A percentile compares a stretch with the other conserved stretches of the same genome.
phyloP scores from a whole-genome alignment of 2,329 filamentous ascomycete species.

The Nigrospora sphaerica region DNA sequence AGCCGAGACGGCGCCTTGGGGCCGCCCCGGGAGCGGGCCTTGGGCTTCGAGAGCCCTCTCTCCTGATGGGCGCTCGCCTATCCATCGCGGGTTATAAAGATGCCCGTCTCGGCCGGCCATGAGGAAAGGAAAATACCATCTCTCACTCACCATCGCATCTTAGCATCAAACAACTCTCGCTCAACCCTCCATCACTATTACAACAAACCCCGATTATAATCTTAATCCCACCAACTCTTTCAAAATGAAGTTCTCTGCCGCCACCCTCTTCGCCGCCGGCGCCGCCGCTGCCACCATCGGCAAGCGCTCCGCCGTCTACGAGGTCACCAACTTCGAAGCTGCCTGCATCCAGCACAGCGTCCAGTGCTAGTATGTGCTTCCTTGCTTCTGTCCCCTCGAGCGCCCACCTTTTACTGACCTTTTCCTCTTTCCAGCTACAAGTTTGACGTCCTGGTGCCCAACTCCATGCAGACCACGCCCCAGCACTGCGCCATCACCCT shows the following conservation, averaged over 20 bases:
- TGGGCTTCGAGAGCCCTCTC: no score
- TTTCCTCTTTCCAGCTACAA: neutral
- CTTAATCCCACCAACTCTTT: neutral
- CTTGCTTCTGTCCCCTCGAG: neutral
- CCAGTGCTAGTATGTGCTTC: neutral
- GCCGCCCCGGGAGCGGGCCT: no score
- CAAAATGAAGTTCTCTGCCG: conserved; percentile 2
- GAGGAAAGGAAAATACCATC: neutral
- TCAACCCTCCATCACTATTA: neutral
- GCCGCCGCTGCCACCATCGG: neutral
- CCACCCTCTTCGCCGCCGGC: neutral
- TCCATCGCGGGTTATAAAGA: neutral
- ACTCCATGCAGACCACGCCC: neutral
- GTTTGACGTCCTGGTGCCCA: neutral
- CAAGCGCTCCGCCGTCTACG: neutral
- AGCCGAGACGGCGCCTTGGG: no score
- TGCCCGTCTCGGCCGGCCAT: neutral
- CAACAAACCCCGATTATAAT: no score
- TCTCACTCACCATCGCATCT: neutral
- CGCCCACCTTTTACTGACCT: neutral
- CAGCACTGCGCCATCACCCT: neutral
- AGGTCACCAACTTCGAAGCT: conserved; percentile 1
- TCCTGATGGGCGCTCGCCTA: no score
- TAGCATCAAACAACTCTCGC: neutral
- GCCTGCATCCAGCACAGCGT: neutral